Evolutionary conservation across 768 basidiomycete species (phyloP).

Genomic region (Inosperma sp.): DNA sequence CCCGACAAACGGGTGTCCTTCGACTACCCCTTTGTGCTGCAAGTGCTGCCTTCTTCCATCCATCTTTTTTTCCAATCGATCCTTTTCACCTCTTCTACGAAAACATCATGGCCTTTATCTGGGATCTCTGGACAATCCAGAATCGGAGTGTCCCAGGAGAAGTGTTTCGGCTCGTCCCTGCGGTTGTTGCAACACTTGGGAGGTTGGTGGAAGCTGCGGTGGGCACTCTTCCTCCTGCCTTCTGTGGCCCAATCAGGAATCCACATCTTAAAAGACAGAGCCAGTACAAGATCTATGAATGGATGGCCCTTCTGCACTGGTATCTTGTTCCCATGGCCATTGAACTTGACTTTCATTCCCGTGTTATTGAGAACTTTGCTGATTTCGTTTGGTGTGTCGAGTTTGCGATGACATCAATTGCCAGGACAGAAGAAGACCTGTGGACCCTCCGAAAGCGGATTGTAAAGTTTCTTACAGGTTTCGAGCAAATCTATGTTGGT

Average conservation of each 20-base stretch:
- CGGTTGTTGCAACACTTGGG: constrained; percentile 20
- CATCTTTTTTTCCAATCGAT: constrained; percentile 32
- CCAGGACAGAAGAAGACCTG: constrained; percentile 18
- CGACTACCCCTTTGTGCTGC: constrained; percentile 27
- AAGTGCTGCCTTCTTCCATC: constrained; percentile 28
- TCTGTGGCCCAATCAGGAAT: constrained; percentile 29
- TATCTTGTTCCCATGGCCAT: constrained; percentile 32
- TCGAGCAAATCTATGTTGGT: constrained; percentile 27
- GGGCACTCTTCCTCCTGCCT: constrained; percentile 28
- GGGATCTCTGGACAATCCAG: constrained; percentile 19
- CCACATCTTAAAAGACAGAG: constrained; percentile 31
- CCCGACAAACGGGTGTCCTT: constrained; percentile 21
- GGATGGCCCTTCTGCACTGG: constrained; percentile 35
- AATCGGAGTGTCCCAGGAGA: constrained; percentile 13
- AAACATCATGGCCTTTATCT: constrained; percentile 21
- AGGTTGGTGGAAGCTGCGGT: constrained; percentile 19
- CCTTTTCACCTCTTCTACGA: constrained; percentile 36
- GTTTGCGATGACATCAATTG: constrained; percentile 26
- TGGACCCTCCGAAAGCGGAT: constrained; percentile 19
- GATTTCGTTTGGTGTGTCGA: constrained; percentile 25
- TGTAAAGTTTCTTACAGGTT: constrained; percentile 22
- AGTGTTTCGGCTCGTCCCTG: constrained; percentile 16
- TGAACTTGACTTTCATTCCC: constrained; percentile 24
- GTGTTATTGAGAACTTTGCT: constrained; percentile 26
- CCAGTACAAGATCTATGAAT: constrained; percentile 35